Evolutionary conservation across 257 asterid genomes (phyloP), one percentile per base, ranked within the genome.

Genomic region (Asclepias syriaca): DNA sequence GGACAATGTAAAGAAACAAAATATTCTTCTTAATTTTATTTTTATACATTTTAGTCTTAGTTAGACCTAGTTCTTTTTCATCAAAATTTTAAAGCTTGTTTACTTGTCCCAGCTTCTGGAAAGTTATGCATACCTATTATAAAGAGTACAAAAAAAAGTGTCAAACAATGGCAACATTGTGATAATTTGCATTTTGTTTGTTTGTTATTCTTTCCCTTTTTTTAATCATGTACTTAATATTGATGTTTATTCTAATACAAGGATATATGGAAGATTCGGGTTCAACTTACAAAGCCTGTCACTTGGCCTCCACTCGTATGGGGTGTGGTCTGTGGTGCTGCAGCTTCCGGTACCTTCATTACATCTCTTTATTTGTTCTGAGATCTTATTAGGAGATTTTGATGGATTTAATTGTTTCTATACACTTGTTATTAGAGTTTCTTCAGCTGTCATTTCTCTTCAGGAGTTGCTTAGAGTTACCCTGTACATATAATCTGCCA

Each of bases 311-410:
- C 97, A 24, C 97, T 93, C 74, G 54, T 93, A 53, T 93, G 98
- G 97, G 98, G 98, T 27, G 93, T 93, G 74, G 98, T 91, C 73
- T 93, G 98, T 77, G 98, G 98, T 63, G 98, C 98, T 79, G 97
- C 98, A 58, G 97, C 98, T 39, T 93, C 98, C 6, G 98, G 98
- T 93, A 85, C 59, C 75, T 46, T 74, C 53, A 34, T 60, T 40
- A 48, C 65, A 48, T 58, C 65, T 70, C 18, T 43, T 68, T 57
- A 7, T 5, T 3, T 57, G 24, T 63, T 5, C 40, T 5, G 59
- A 10, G 11, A 22, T 46, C 59, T 66, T 39, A 61, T 51, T 46
- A 21, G 16, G 59, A n/a, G 45, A 58, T 54, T 34, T 63, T 46
- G 27, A 70, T 54, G 19, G 19, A 29, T 29, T 37, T 0, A 6